Percentiles rank a stretch among this genome's conserved stretches.
Conservation (phyloP, 768 basidiomycete genomes). For the Boletus pseudopeckii region DNA sequence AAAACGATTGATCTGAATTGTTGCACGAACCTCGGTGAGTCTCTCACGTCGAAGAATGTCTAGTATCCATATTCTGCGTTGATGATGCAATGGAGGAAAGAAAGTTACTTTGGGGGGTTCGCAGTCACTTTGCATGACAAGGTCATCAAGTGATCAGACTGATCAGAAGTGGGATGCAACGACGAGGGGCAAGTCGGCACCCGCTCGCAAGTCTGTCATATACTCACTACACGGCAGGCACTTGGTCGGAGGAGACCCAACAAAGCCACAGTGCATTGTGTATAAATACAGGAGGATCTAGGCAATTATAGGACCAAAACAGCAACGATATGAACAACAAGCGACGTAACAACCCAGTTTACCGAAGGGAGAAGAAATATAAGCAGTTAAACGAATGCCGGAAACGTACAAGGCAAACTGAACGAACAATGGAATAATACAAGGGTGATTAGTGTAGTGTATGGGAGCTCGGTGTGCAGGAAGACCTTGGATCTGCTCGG, state of each 20-base stretch:
- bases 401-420: not conserved
- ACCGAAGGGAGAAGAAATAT: not conserved
- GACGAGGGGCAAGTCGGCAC: too few relatives aligned
- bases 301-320: constrained; percentile 15
- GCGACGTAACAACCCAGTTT: not conserved
- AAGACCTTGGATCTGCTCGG: not conserved
- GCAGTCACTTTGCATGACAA: constrained; percentile 17
- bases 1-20: not conserved
- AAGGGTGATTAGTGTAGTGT: constrained; percentile 4
- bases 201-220: not conserved
- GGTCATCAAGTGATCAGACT: not conserved
- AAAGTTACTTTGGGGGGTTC: constrained; percentile 52
- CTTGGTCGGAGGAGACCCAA: constrained; percentile 21
- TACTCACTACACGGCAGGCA: constrained; percentile 8
- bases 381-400: constrained; percentile 1
- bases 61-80: constrained; percentile 70
- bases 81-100: constrained; percentile 62
- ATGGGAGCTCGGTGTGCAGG: not conserved
- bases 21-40: constrained; percentile 46
- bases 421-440: not conserved
- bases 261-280: constrained; percentile 10
- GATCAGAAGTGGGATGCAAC: not conserved
- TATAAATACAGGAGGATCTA: not conserved
- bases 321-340: constrained; percentile 7
- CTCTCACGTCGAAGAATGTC: constrained; percentile 56